Base-by-base conservation (phyloP, 441 rosid species). In the Hura crepitans region DNA sequence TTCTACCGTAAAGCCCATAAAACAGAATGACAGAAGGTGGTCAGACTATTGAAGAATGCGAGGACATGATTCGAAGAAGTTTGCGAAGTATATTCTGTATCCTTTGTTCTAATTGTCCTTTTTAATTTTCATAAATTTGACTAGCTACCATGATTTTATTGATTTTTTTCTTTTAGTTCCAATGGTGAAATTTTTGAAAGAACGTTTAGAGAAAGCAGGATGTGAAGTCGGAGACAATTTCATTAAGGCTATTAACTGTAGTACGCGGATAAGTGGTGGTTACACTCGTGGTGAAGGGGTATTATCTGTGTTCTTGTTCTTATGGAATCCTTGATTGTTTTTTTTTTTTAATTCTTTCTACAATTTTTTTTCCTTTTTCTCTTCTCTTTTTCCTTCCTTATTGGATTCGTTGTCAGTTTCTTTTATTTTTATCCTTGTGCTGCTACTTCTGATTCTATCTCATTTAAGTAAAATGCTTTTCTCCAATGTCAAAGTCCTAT, bases 161-260 rank as follows among this genome's bases (percentile, higher is more conserved):
- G 61, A 28, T 8, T 17, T 30, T 14, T 13, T 35, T 51, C 15
- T 15, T 17, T 28, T 43, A 94, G 96, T 82, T 82, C 97, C 99
- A 57, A 85, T 72, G 78, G 97, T 89, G 82, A 92, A 89, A 74
- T 87, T 89, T 81, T 74, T 94, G 83, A 86, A 66, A 87, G 91
- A 89, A 83, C 85, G 87, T 65, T 51, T 94, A 85, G 90, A 87
- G 85, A 94, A 89, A 75, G 74, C 92, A 5, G 97, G 97, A 39
- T 92, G 99, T 77, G 83, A 79, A 56, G 47, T 90, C 45, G 91
- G 86, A 56, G 89, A 89, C 66, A 90, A 85, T 58, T 90, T 92
- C 82, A 55, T 90, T 49, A 87, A 80, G 74, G 97, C 96, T 1
- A 86, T 85, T 70, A 66, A 82, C 45, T 94, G 96, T 75, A 75